These are phyloP conservation scores for Ustilago vetiveriae DNA, from an alignment of 1,284 basidiomycete genomes.

Conservation along the genomic window DNA sequence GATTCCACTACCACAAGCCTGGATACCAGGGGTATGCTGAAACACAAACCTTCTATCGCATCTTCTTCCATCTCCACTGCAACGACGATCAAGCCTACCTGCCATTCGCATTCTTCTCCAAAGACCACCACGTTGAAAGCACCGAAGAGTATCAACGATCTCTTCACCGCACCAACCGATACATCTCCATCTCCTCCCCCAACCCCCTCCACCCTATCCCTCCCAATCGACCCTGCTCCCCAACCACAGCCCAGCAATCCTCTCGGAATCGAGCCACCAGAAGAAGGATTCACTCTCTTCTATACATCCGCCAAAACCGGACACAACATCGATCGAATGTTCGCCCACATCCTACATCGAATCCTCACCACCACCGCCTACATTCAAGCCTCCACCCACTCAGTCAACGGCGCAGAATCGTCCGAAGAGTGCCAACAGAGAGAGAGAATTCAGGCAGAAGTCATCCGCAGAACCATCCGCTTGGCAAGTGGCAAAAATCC, in stretches of 20 bases:
- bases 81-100: slow-evolving; percentile 10
- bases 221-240: slow-evolving; percentile 2
- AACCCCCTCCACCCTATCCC: slow-evolving; percentile 17
- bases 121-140: slow-evolving; percentile 1
- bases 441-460: slow-evolving; percentile 8
- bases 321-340: slow-evolving; percentile 46
- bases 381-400: slow-evolving; percentile 1
- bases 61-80: slow-evolving; percentile 14
- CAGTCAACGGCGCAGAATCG: neutral
- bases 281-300: slow-evolving; percentile 60
- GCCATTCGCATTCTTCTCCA: neutral
- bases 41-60: slow-evolving; percentile 14
- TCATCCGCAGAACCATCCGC: slow-evolving; percentile 33
- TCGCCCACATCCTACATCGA: slow-evolving; percentile 50
- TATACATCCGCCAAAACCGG: slow-evolving; percentile 53
- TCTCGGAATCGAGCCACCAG: slow-evolving; percentile 1
- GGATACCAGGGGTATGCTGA: neutral
- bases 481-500: slow-evolving; percentile 38
- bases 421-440: neutral
- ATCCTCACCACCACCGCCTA: slow-evolving; percentile 21
- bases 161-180: slow-evolving; percentile 12
- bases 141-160: slow-evolving; percentile 45
- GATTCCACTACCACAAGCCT: neutral
- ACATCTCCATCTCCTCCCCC: neutral
- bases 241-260: neutral